These are phyloP conservation scores for Penicillium sp. DNA, from an alignment of 2,329 filamentous ascomycete species.

Conservation along the genomic window DNA sequence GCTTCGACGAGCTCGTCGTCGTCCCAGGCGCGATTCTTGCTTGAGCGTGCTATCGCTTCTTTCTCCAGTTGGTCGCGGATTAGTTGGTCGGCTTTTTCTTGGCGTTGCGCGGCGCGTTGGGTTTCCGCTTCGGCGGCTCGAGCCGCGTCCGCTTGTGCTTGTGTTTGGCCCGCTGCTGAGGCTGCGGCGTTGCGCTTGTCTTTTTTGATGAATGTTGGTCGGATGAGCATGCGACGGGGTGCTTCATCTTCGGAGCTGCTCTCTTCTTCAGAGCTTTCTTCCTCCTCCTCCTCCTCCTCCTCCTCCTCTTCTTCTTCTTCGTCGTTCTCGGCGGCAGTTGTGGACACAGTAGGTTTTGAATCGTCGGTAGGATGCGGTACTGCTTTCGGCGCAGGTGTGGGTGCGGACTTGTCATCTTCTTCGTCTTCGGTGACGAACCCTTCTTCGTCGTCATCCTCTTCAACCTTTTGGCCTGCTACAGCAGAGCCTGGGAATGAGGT, in stretches of 20 bases:
- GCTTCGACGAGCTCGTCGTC: conserved; percentile 63
- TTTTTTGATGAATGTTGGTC: conserved; percentile 68
- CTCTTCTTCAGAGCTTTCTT: conserved; percentile 52
- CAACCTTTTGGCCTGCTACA: conserved; percentile 29
- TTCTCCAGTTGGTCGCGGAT: conserved; percentile 87
- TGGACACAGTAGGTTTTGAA: conserved; percentile 14
- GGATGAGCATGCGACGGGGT: conserved; percentile 55
- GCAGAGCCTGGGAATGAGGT: conserved; percentile 37
- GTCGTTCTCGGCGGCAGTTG: conserved; percentile 31
- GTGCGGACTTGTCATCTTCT: conserved; percentile 33
- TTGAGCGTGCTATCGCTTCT: conserved; percentile 70
- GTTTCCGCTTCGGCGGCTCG: conserved; percentile 44
- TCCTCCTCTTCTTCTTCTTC: conserved; percentile 50
- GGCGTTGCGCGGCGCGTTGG: conserved; percentile 53
- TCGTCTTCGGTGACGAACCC: conserved; percentile 61
- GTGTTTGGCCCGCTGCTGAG: conserved; percentile 19
- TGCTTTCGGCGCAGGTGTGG: conserved; percentile 14
- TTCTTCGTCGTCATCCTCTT: conserved; percentile 50
- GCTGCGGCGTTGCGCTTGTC: conserved; percentile 48
- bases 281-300: conserved; percentile 58
- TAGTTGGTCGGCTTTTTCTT: conserved; percentile 71
- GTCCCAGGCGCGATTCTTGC: conserved; percentile 84
- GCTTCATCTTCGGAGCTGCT: conserved; percentile 58
- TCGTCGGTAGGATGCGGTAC: conserved; percentile 14
- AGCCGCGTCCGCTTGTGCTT: conserved; percentile 25